Base-by-base conservation (phyloP, 1,139 yeast genomes). In the Pichia sp. region DNA sequence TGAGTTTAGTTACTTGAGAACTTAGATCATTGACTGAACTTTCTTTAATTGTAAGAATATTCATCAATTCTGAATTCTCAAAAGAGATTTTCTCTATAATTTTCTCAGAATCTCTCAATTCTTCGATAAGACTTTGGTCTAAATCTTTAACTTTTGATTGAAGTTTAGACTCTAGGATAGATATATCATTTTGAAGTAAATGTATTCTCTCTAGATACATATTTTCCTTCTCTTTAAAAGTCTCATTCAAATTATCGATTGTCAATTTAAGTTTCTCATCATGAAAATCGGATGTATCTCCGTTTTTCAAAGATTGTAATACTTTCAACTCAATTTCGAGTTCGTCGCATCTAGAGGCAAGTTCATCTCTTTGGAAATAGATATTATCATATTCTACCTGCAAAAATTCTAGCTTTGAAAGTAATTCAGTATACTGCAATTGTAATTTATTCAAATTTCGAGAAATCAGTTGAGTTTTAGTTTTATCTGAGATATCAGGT, bases 1-100 rank as follows among this genome's bases (percentile, higher is more conserved):
- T n/a, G n/a, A n/a, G n/a, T 21, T 44, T 44, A 4, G 41, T 28
- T 31, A 33, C 35, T 28, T 39, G 35, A 26, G 33, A n/a, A n/a
- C n/a, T n/a, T n/a, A 9, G 26, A 23, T 12, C 26, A 23, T 9
- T 9, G 9, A 9, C 26, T 23, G 26, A 23, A 23, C 12, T 23
- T 23, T 23, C 12, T 23, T 23, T 23, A 23, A n/a, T n/a, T n/a
- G 36, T 17, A n/a, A 28, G 26, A 11, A 9, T 9, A 26, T 53
- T 12, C 69, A 55, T 9, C 64, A 63, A 9, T 72, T 58, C 44
- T 11, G 19, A 19, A 61, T 18, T 61, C 68, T 12, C 72, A 62
- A 49, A 82, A 0, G 82, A 75, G 39, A 83, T 61, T 21, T 64
- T 68, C 39, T 79, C 86, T 22, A 81, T 69, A 42, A 81, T 60